These are phyloP conservation scores for Pseudogymnoascus sp. DNA, from an alignment of 2,329 filamentous ascomycete genomes.

Conservation along the genomic window DNA sequence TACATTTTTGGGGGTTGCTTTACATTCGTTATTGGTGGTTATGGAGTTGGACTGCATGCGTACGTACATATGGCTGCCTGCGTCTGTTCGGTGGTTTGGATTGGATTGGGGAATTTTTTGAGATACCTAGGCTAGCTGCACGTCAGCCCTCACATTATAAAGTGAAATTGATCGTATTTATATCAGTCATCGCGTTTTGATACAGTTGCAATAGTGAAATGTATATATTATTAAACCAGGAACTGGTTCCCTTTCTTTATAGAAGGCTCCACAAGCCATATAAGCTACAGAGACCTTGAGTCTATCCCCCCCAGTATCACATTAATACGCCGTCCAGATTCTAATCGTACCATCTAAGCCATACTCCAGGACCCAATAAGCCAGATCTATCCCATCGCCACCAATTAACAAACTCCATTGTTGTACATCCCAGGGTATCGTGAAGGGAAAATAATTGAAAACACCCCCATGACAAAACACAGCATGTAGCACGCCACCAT, in stretches of 20 bases:
- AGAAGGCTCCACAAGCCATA: neutral
- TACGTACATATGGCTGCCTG: slow-evolving; percentile 8
- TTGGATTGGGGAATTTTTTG: slow-evolving; percentile 5
- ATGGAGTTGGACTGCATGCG: slow-evolving; percentile 6
- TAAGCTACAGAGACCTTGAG: neutral
- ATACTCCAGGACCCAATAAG: neutral
- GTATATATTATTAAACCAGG: neutral
- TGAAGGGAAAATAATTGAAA: neutral
- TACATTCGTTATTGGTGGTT: neutral
- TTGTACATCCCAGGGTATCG: neutral
- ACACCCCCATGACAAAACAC: neutral
- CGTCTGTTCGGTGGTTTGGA: neutral
- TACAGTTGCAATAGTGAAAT: neutral
- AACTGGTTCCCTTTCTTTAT: neutral
- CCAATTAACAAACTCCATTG: neutral
- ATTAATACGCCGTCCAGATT: neutral
- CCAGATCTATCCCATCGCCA: neutral
- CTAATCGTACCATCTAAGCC: neutral
- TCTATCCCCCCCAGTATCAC: neutral
- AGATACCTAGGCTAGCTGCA: slow-evolving; percentile 6
- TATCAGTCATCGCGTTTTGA: neutral
- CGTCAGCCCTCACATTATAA: neutral
- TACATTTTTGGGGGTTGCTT: neutral
- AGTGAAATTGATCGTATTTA: neutral
- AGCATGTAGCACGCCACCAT: neutral